These are phyloP conservation scores for Fraxinus albicans DNA, from an alignment of 305 asterid species.

Conservation along the genomic window DNA sequence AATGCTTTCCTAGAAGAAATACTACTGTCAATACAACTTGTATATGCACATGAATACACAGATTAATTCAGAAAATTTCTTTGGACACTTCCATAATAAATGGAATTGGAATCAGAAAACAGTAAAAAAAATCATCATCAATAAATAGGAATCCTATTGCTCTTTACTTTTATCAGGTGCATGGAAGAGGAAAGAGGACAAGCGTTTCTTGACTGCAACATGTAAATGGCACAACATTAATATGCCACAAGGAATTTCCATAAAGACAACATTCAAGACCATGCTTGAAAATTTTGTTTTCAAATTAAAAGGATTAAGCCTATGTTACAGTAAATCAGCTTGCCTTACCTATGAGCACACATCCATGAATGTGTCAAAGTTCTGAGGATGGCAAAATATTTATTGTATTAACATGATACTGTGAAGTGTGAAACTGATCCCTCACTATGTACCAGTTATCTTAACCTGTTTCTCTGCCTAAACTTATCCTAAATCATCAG, in stretches of 20 bases:
- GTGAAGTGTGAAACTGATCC: neutral
- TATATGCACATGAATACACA: neutral
- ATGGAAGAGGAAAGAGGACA: neutral
- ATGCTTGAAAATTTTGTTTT: neutral
- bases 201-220: neutral
- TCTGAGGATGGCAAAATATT: neutral
- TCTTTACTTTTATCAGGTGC: neutral
- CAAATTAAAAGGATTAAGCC: neutral
- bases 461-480: neutral
- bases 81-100: neutral
- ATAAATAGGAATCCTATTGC: neutral
- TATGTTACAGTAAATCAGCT: neutral
- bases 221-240: neutral
- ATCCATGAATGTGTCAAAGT: neutral
- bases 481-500: neutral
- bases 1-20: neutral
- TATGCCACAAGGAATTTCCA: neutral
- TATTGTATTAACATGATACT: neutral
- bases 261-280: neutral
- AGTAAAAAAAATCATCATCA: neutral
- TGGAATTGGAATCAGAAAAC: neutral
- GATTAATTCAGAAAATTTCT: neutral
- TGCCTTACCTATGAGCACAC: neutral
- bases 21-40: neutral
- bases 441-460: neutral